Evolutionary conservation across 805 yeast species (phyloP), one percentile per base, ranked within the genome.

Genomic region (Torulaspora gathmanii): DNA sequence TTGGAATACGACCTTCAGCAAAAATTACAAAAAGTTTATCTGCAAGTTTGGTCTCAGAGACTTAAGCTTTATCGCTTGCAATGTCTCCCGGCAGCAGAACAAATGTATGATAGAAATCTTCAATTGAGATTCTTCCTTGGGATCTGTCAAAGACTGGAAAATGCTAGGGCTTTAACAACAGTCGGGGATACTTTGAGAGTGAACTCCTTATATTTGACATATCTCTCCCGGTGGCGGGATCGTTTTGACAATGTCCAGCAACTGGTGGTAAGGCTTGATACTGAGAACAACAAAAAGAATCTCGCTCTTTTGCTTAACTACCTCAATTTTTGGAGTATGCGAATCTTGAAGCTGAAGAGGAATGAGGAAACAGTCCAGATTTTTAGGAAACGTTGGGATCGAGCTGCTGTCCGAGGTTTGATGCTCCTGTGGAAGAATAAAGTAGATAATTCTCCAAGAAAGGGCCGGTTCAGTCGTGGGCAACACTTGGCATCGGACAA

Each of bases 391-490:
- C 55, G 74, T 40, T 70, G 73, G 73, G 57, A 63, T 43, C 58
- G 73, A 37, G 73, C 73, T 1, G 64, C 56, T 20, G 45, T 68
- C 20, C 51, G 73, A 40, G 73, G 70, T 0, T 42, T 70, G 4
- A 34, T 70, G 16, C 31, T 54, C 5, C 43, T 70, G 15, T 70
- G 74, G 74, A 64, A 55, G 35, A 58, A 54, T 20, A 45, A 55
- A 33, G 33, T 39, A 4, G 46, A 50, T 5, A 28, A 40, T 17
- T 45, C 54, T 7, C 54, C 40, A 16, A 41, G 44, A 41, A 51
- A 45, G 33, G 39, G 34, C 10, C 28, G 27, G 20, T 17, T 33
- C 17, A 11, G 5, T 17, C 37, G 19, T 44, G 39, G 4, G 25
- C 30, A 40, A 26, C 30, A 42, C 11, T 12, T 13, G 26, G 29